A percentile compares a stretch with the other conserved stretches of the same genome.
Conservation (phyloP, 75 land plant species). For the Chamaecyparis obtusa region DNA sequence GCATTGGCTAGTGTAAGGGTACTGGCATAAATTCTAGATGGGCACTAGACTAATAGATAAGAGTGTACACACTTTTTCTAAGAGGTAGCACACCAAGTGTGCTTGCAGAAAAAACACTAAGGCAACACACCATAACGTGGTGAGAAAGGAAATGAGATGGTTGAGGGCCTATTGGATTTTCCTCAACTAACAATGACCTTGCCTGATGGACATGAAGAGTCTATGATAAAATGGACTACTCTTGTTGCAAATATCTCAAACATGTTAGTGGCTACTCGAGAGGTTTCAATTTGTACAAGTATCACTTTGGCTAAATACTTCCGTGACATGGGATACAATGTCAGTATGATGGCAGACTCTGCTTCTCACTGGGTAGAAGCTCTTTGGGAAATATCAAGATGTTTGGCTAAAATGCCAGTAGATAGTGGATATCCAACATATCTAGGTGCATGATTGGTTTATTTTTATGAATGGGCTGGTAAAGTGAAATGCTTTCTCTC, state of each 20-base stretch:
- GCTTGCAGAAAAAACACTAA: too few species aligned
- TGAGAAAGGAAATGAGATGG: slow-evolving; percentile 99
- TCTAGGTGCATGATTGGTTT: too few species aligned
- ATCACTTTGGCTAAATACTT: slow-evolving; percentile 98
- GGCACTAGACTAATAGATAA: too few species aligned
- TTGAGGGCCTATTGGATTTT: slow-evolving; percentile 99
- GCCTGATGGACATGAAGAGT: slow-evolving; percentile 99
- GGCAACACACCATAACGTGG: too few species aligned
- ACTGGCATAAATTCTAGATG: too few species aligned
- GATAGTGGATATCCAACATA: too few species aligned
- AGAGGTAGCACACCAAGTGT: too few species aligned
- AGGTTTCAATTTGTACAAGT: slow-evolving; percentile 99
- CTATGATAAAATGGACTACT: slow-evolving; percentile 99
- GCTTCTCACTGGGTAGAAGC: slow-evolving; percentile 99
- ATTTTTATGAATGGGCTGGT: too few species aligned
- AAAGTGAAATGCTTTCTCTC: too few species aligned
- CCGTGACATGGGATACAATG: slow-evolving; percentile 99
- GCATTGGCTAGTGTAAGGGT: too few species aligned
- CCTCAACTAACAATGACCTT: slow-evolving; percentile 99
- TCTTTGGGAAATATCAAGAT: slow-evolving; percentile 98
- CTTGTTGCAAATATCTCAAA: slow-evolving; percentile 99
- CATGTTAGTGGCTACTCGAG: slow-evolving; percentile 99
- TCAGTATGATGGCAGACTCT: slow-evolving; percentile 99
- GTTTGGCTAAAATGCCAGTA: too few species aligned
- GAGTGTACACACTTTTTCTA: too few species aligned